Evolutionary conservation across 2,329 filamentous ascomycete genomes (phyloP).

Genomic region (Alternaria gaisen): DNA sequence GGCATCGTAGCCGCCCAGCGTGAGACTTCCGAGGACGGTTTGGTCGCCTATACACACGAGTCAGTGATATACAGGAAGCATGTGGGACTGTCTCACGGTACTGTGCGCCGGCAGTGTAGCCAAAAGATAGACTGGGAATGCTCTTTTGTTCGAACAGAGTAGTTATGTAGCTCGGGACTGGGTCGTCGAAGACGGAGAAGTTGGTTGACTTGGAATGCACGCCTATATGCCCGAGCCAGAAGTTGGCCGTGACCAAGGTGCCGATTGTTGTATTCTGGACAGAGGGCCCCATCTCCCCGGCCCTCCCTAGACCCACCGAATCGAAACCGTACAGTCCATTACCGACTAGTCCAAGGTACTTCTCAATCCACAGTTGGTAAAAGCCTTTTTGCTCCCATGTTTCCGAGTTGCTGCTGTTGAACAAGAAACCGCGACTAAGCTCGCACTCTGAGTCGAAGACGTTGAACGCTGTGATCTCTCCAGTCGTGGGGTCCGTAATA

Average conservation of each 20-base stretch:
- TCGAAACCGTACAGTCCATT: constrained; percentile 73
- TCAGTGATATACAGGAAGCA: constrained; percentile 5
- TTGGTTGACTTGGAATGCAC: constrained; percentile 61
- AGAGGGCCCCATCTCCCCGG: constrained; percentile 52
- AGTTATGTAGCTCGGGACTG: constrained; percentile 62
- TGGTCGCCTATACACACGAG: constrained; percentile 39
- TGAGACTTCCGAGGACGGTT: constrained; percentile 60
- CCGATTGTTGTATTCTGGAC: constrained; percentile 55
- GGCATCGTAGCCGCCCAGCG: constrained; percentile 74
- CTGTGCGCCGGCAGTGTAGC: constrained; percentile 77
- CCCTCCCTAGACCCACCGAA: constrained; percentile 52
- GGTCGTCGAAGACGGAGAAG: constrained; percentile 62
- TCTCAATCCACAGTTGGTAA: constrained; percentile 67
- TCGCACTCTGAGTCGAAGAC: constrained; percentile 56
- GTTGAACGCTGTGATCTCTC: constrained; percentile 29
- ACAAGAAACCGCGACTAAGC: constrained; percentile 67
- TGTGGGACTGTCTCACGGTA: constrained; percentile 63
- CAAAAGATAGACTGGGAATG: constrained; percentile 77
- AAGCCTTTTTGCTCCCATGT: constrained; percentile 68
- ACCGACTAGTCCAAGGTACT: constrained; percentile 64
- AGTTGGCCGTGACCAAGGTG: constrained; percentile 51
- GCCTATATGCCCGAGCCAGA: constrained; percentile 59
- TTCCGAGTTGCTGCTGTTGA: constrained; percentile 62
- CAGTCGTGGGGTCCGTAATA: constrained; percentile 58
- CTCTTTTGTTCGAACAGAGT: constrained; percentile 62